Percentiles rank a stretch among this genome's conserved stretches.
Evolutionary conservation across 495 filamentous ascomycete species (phyloP).

Genomic region (Penicillium egyptiacum): DNA sequence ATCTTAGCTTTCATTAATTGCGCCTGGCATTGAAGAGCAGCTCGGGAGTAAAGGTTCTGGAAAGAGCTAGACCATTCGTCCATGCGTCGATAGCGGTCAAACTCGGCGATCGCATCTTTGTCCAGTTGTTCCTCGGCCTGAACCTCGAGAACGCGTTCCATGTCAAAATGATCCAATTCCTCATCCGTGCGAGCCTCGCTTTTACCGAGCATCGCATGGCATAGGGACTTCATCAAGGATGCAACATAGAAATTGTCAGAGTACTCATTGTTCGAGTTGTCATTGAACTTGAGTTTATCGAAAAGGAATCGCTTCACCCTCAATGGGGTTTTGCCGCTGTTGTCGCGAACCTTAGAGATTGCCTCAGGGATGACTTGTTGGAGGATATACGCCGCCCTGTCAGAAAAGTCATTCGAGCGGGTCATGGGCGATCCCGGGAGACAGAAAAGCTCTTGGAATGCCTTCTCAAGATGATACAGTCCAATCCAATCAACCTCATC

Average conservation of each 20-base stretch:
- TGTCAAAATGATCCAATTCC: conserved; percentile 47
- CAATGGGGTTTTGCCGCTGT: conserved; percentile 71
- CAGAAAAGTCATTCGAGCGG: conserved; percentile 82
- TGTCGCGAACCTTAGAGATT: conserved; percentile 75
- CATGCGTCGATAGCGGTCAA: conserved; percentile 86
- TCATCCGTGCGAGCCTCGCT: conserved; percentile 40
- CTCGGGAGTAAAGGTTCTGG: conserved; percentile 84
- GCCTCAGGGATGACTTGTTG: conserved; percentile 78
- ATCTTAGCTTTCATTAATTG: conserved; percentile 70
- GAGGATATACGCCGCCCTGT: conserved; percentile 76
- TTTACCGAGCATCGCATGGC: conserved; percentile 68
- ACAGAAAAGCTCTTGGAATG: conserved; percentile 88
- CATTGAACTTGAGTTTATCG: conserved; percentile 87
- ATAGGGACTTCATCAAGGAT: conserved; percentile 73
- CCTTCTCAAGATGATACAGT: conserved; percentile 75
- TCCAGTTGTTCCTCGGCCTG: conserved; percentile 63
- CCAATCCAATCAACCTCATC: conserved; percentile 75
- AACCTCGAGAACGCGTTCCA: conserved; percentile 51
- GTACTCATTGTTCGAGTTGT: conserved; percentile 83
- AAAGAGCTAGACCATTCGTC: conserved; percentile 92
- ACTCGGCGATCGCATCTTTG: conserved; percentile 72
- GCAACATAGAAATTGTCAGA: conserved; percentile 88
- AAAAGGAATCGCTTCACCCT: conserved; percentile 76
- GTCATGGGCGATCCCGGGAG: conserved; percentile 70
- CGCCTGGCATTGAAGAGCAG: conserved; percentile 76